Conservation (phyloP, 306 rosid genomes). For the Herpetospermum pedunculosum region DNA sequence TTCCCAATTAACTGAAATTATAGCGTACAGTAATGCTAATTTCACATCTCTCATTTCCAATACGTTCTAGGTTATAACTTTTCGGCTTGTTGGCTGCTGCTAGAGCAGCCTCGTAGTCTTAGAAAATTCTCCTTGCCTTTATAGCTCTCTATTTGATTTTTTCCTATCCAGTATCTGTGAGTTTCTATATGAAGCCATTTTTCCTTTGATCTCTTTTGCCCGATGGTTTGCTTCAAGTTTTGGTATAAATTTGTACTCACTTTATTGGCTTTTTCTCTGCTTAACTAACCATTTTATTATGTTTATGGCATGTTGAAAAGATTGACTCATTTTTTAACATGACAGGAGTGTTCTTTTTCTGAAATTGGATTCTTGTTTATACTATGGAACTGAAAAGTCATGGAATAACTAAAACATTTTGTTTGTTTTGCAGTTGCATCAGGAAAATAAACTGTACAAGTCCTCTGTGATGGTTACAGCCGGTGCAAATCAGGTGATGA, state of each 20-base stretch:
- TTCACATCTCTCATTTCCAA: not conserved
- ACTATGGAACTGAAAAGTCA: not conserved
- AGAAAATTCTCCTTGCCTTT: not conserved
- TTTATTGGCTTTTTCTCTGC: not conserved
- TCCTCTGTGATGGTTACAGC: conserved; percentile 97
- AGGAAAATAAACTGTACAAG: conserved; percentile 66
- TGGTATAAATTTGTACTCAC: not conserved
- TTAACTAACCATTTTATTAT: not conserved
- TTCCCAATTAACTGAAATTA: not conserved
- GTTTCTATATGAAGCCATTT: not conserved
- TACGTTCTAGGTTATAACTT: not conserved
- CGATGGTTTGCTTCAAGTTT: not conserved
- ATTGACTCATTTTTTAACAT: not conserved
- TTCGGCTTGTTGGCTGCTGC: not conserved
- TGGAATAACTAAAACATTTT: not conserved
- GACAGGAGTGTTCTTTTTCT: not conserved
- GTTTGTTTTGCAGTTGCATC: conserved; percentile 45
- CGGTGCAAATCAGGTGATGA: conserved; percentile 96
- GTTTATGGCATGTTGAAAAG: not conserved
- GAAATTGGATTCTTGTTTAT: not conserved
- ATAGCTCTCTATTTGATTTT: not conserved
- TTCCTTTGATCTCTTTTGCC: not conserved
- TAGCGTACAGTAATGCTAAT: not conserved
- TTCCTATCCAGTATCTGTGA: not conserved
- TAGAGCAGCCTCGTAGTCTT: not conserved